Evolutionary conservation across 2,329 filamentous ascomycete genomes (phyloP).

Genomic region (Neodidymelliopsis sp.): DNA sequence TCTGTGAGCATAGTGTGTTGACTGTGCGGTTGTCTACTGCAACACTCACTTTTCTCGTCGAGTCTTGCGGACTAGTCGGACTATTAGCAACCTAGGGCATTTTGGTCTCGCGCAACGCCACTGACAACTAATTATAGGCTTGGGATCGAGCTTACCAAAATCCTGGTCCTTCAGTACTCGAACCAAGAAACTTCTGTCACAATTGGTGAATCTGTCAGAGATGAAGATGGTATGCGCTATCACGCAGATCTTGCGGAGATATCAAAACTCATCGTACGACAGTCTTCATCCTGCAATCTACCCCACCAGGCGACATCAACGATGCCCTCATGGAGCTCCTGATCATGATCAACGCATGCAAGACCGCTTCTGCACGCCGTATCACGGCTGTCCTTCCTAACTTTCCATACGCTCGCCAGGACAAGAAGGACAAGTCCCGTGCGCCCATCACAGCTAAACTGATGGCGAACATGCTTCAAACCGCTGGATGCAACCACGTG

Average conservation of each 20-base stretch:
- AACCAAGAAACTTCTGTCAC: constrained; percentile 91
- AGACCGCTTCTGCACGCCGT: constrained; percentile 81
- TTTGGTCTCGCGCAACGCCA: constrained; percentile 7
- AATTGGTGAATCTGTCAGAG: constrained; percentile 93
- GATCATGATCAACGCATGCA: constrained; percentile 97
- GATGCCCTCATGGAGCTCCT: constrained; percentile 97
- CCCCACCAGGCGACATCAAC: constrained; percentile 94
- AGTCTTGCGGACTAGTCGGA: constrained; percentile 60
- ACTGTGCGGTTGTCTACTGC: neutral
- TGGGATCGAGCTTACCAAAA: constrained; percentile 79
- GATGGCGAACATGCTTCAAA: constrained; percentile 97
- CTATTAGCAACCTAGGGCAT: constrained; percentile 70
- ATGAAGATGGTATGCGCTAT: constrained; percentile 78
- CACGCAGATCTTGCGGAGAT: constrained; percentile 10
- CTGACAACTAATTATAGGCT: constrained; percentile 60
- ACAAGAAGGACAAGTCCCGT: constrained; percentile 95
- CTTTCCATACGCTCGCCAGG: constrained; percentile 94
- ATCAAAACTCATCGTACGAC: constrained; percentile 32
- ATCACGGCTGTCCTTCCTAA: constrained; percentile 96
- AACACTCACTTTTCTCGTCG: neutral
- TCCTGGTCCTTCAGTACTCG: constrained; percentile 82
- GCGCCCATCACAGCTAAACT: constrained; percentile 97
- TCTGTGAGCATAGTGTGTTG: neutral
- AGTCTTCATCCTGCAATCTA: constrained; percentile 97
- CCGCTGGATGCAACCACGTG: constrained; percentile 89